phyloP scores from a whole-genome alignment of 225 moss, liverwort and hornwort genomes.

The Rhytidiadelphus loreus region DNA sequence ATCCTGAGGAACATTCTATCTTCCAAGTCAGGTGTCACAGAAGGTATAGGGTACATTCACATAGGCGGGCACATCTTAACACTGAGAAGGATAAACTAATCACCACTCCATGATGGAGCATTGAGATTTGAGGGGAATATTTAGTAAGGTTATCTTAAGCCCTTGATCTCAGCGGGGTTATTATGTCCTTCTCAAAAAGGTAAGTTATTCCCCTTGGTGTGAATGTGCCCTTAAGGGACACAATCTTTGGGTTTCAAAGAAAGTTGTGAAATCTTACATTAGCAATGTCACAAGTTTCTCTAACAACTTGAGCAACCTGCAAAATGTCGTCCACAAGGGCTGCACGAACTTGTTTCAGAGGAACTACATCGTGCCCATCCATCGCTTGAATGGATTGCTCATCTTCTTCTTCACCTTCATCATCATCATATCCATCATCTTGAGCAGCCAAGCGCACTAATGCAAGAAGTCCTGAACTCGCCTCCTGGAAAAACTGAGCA shows the following conservation, averaged over 20 bases:
- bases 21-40: not conserved
- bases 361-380: not conserved
- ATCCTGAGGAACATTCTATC: not conserved
- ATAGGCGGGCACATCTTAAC: not conserved
- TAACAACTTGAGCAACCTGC: slow-evolving; percentile 27
- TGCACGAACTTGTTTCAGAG: slow-evolving; percentile 19
- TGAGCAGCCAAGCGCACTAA: slow-evolving; percentile 46
- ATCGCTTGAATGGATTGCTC: slow-evolving; percentile 1
- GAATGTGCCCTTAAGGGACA: not conserved
- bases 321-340: slow-evolving; percentile 32
- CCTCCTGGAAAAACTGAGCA: slow-evolving; percentile 65
- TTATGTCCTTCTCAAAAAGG: not conserved
- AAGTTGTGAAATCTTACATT: slow-evolving; percentile 10
- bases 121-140: not conserved
- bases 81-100: not conserved
- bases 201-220: not conserved
- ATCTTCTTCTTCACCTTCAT: not conserved
- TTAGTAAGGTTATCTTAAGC: not conserved
- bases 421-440: slow-evolving; percentile 8
- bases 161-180: not conserved
- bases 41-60: not conserved
- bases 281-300: slow-evolving; percentile 4
- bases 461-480: slow-evolving; percentile 56
- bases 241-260: not conserved
- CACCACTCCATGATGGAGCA: not conserved